Percentiles rank a stretch among this genome's conserved stretches.
Evolutionary conservation across 2,329 filamentous ascomycete species (phyloP).

Genomic region (Chlorencoelia australis): DNA sequence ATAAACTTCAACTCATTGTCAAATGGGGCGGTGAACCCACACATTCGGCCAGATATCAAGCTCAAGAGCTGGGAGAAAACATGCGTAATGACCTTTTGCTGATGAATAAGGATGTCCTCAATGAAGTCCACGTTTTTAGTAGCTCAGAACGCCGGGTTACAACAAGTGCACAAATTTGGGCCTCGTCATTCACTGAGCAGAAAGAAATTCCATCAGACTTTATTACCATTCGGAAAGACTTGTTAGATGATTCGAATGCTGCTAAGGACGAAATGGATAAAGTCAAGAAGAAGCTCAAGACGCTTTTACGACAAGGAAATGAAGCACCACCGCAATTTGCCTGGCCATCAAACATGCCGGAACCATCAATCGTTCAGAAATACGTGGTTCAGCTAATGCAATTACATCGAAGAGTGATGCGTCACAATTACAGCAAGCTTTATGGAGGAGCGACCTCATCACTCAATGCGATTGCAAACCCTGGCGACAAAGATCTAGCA

Average conservation of each 20-base stretch:
- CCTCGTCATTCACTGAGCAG: slow-evolving; percentile 75
- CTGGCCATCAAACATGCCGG: slow-evolving; percentile 93
- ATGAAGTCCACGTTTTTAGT: slow-evolving; percentile 90
- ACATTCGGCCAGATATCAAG: slow-evolving; percentile 91
- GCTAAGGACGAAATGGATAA: slow-evolving; percentile 99
- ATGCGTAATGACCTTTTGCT: slow-evolving; percentile 92
- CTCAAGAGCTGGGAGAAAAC: slow-evolving; percentile 87
- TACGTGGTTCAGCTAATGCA: slow-evolving; percentile 95
- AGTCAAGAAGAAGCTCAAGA: slow-evolving; percentile 98
- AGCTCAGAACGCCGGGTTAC: slow-evolving; percentile 92
- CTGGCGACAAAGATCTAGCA: slow-evolving; percentile 28
- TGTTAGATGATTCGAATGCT: slow-evolving; percentile 94
- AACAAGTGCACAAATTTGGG: slow-evolving; percentile 94
- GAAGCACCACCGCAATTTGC: slow-evolving; percentile 91
- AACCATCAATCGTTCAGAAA: slow-evolving; percentile 85
- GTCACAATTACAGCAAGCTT: slow-evolving; percentile 80
- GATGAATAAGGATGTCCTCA: slow-evolving; percentile 83
- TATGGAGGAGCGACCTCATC: slow-evolving; percentile 56
- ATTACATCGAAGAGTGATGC: slow-evolving; percentile 91
- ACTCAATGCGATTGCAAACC: slow-evolving; percentile 45
- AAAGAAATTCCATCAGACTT: slow-evolving; percentile 79
- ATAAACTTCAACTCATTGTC: slow-evolving; percentile 94
- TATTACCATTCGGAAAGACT: slow-evolving; percentile 85
- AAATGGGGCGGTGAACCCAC: slow-evolving; percentile 99
- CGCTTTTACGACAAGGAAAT: slow-evolving; percentile 81